A percentile compares a stretch with the other conserved stretches of the same genome.
These are phyloP conservation scores for Bruguiera parviflora DNA, from an alignment of 345 rosid species.

Conservation along the genomic window DNA sequence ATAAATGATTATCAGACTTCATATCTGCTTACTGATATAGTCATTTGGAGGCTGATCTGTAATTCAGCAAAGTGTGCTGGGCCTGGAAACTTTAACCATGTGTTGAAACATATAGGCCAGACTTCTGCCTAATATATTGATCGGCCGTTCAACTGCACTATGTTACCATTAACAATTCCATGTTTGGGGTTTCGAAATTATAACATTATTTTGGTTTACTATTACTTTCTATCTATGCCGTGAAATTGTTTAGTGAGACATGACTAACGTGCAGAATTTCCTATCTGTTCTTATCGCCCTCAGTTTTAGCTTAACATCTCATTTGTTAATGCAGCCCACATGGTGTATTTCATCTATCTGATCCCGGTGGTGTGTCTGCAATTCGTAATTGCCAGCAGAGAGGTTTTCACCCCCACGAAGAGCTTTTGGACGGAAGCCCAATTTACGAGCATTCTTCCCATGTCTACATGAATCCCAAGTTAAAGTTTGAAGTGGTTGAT, in stretches of 20 bases:
- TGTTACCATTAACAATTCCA: too few relatives aligned
- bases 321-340: constrained; percentile 48
- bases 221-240: too few relatives aligned
- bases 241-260: too few relatives aligned
- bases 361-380: constrained; percentile 80
- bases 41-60: not conserved
- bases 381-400: constrained; percentile 91
- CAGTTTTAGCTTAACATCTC: not conserved
- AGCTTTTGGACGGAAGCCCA: constrained; percentile 67
- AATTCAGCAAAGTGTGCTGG: not conserved
- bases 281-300: too few relatives aligned
- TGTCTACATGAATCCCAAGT: constrained; percentile 69
- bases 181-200: too few relatives aligned
- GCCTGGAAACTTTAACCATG: too few relatives aligned
- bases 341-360: constrained; percentile 92
- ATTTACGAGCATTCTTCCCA: constrained; percentile 96
- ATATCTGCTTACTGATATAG: not conserved
- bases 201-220: too few relatives aligned
- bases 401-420: constrained; percentile 98
- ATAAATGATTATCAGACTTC: too few relatives aligned
- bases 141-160: too few relatives aligned
- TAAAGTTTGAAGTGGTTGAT: constrained; percentile 71
- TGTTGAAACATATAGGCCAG: too few relatives aligned
- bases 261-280: too few relatives aligned
- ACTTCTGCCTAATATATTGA: too few relatives aligned